phyloP scores from a whole-genome alignment of 306 rosid species.

The Inga leiocalycina region DNA sequence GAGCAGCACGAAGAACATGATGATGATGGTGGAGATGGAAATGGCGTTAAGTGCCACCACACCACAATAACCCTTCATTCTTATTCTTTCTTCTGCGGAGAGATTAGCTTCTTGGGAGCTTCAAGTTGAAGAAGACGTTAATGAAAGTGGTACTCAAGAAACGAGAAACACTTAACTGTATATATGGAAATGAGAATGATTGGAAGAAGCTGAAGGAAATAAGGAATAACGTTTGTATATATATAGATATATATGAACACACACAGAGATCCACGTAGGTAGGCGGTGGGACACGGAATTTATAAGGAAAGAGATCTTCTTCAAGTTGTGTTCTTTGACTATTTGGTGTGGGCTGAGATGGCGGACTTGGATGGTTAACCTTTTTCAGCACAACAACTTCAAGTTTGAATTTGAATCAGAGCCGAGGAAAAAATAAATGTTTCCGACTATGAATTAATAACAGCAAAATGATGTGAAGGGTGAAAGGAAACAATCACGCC shows the following conservation, averaged over 20 bases:
- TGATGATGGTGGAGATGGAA: background rate
- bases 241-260: background rate
- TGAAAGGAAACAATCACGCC: background rate
- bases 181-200: background rate
- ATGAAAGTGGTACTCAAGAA: background rate
- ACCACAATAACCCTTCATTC: conserved; percentile 44
- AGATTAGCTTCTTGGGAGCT: background rate
- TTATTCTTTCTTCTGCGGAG: background rate
- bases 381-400: background rate
- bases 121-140: background rate
- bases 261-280: background rate
- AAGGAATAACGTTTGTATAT: background rate
- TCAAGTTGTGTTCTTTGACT: conserved; percentile 7
- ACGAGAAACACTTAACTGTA: background rate
- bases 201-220: background rate
- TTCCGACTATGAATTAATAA: background rate
- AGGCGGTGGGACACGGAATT: background rate
- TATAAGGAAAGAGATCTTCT: background rate
- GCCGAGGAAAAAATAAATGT: background rate
- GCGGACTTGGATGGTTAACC: background rate
- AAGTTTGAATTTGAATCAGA: background rate
- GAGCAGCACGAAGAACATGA: conserved; percentile 51
- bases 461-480: background rate
- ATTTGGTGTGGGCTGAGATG: background rate
- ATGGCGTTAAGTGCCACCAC: conserved; percentile 39